Evolutionary conservation across 2,329 filamentous ascomycete genomes (phyloP).

Genomic region (Claviceps citrina): DNA sequence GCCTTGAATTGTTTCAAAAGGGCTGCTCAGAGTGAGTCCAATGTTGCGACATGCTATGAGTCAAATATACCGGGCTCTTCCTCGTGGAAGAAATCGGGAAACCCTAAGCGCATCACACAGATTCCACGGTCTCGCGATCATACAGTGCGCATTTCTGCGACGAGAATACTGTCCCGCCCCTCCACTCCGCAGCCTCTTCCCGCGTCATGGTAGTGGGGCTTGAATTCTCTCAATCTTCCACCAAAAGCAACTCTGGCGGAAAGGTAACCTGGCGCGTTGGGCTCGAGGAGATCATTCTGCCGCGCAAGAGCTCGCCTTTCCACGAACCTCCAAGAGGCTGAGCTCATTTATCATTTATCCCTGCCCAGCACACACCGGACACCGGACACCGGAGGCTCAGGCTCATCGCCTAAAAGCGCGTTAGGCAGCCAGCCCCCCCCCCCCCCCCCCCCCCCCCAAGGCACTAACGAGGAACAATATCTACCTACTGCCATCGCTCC

Average conservation of each 20-base stretch:
- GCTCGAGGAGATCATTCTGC: constrained; percentile 1
- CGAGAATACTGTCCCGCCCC: constrained; percentile 10
- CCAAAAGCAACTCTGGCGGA: constrained; percentile 7
- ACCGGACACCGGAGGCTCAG: background rate
- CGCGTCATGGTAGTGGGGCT: constrained; percentile 25
- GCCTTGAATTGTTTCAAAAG: too few species aligned
- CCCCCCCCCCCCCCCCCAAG: background rate
- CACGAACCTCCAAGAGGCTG: background rate
- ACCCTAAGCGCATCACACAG: too few species aligned
- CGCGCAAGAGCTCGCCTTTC: constrained; percentile 2
- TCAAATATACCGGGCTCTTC: too few species aligned
- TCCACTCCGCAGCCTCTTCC: constrained; percentile 12
- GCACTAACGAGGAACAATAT: constrained; percentile 2
- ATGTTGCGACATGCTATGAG: too few species aligned
- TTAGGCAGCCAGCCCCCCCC: background rate
- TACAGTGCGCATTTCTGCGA: background rate
- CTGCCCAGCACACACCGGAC: too few species aligned
- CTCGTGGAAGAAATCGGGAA: too few species aligned
- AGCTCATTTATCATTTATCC: background rate
- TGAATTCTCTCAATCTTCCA: constrained; percentile 24
- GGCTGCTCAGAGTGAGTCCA: too few species aligned
- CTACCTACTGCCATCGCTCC: background rate
- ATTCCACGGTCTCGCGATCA: background rate
- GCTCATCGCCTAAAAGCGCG: background rate
- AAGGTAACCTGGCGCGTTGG: constrained; percentile 2